Conservation (phyloP, 2,329 filamentous ascomycete species). For the Stagonosporopsis rhizophila region DNA sequence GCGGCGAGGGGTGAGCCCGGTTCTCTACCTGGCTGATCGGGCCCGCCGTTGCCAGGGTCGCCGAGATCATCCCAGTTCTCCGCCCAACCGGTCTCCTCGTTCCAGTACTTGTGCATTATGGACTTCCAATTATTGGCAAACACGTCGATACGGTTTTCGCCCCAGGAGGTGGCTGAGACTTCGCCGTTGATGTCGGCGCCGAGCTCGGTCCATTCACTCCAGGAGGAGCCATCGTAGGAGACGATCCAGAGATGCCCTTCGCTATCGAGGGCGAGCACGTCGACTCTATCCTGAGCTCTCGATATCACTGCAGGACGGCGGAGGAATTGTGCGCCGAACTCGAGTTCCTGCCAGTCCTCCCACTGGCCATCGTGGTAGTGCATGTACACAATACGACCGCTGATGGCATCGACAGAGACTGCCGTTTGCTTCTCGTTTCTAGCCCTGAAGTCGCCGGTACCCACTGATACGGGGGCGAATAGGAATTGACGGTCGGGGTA, state of each 20-base stretch:
- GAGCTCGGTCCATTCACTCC: slow-evolving; percentile 16
- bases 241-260: slow-evolving; percentile 11
- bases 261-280: slow-evolving; percentile 14
- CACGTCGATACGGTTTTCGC: slow-evolving; percentile 19
- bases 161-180: slow-evolving; percentile 15
- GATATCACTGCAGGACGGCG: slow-evolving; percentile 10
- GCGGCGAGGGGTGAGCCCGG: background rate
- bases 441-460: background rate
- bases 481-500: slow-evolving; percentile 12
- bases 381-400: slow-evolving; percentile 15
- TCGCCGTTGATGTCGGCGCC: slow-evolving; percentile 8
- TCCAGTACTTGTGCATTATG: slow-evolving; percentile 8
- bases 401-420: slow-evolving; percentile 12
- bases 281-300: slow-evolving; percentile 2
- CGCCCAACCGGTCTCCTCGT: background rate
- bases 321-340: background rate
- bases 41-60: background rate
- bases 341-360: slow-evolving; percentile 18
- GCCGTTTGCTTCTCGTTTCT: slow-evolving; percentile 3
- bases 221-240: slow-evolving; percentile 10
- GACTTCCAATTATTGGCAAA: slow-evolving; percentile 1
- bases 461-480: slow-evolving; percentile 12
- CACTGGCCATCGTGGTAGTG: slow-evolving; percentile 12
- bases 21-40: background rate
- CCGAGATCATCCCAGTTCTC: slow-evolving; percentile 5